Evolutionary conservation across 2,329 filamentous ascomycete species (phyloP), one percentile per base, ranked within the genome.

Genomic region (Penicillium capsulatum): DNA sequence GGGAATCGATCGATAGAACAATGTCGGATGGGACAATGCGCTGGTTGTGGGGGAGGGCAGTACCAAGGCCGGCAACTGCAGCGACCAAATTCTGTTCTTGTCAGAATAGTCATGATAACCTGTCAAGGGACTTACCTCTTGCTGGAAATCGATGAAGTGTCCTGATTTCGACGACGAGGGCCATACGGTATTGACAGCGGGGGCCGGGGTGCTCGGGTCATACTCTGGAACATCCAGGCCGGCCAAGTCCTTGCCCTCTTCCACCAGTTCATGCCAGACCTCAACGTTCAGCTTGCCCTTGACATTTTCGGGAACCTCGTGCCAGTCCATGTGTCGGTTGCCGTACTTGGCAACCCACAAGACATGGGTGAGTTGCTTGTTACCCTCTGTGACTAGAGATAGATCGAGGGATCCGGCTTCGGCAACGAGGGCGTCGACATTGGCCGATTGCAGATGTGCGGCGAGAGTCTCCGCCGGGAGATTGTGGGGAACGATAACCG

Each of bases 271-370:
- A 57, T 94, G 86, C 90, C 91, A 98, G 10, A 91, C 92, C n/a
- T 82, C 79, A 11, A 96, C 85, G 40, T 85, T 85, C 45, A 94
- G 74, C 46, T 76, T 81, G 41, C 83, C 79, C 11, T 83, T 83
- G 40, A 83, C 82, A 36, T 85, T 84, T 57, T 84, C 78, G 8
- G 90, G 89, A 2, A 90, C 79, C 60, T 91, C 86, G 54, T 87
- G 90, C 90, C 91, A 98, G 66, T 95, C 90, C 76, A 98, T 84
- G 61, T 97, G 91, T 53, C 81, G 80, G 69, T 83, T 96, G 29
- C 88, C 88, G 58, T 88, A 79, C 55, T 96, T 91, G 4, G 94
- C 88, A 9, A 96, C 90, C 87, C 90, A 97, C 53, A 96, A 78
- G 20, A 95, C 75, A 52, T 89, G 80, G 45, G 81, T 82, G 31